Evolutionary conservation across 257 asterid genomes (phyloP), one percentile per base, ranked within the genome.

Genomic region (Prunella vulgaris): DNA sequence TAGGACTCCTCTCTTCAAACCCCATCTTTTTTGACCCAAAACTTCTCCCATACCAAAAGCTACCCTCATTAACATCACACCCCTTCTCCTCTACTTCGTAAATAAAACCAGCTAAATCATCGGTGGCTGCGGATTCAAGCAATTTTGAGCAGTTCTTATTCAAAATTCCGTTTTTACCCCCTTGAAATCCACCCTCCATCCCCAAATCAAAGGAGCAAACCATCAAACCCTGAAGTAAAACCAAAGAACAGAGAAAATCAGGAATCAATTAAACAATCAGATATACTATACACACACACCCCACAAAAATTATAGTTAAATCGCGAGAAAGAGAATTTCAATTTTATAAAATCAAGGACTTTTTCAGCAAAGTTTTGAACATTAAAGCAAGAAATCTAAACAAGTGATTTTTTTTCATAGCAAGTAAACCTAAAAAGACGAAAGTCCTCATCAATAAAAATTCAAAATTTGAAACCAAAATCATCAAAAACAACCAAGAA

Each of bases 41-140:
- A 76, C 81, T 81, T 77, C 87, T 80, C 0, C 95, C 90, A 61
- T 92, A 92, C 98, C 98, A 92, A 40, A 70, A 75, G 82, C 96
- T 83, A 57, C 70, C 48, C 70, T 85, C 93, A 61, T 88, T 80
- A 6, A 85, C 74, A 80, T 82, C 84, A 74, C 76, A 63, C 7
- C 92, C 90, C 68, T 61, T 84, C 68, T 80, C 86, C 72, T 85
- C 93, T 7, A 89, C 81, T 71, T 83, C 90, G 37, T 58, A 53
- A 2, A 68, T 64, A 67, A 92, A 92, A 32, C 88, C 84, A 33
- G 79, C 27, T 28, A 92, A 69, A 72, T 92, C 92, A 69, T 92
- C 95, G 15, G 76, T 64, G 24, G 97, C 97, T 15, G 96, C 87
- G 8, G 87, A 68, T 72, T 92, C 97, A 8, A 92, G 95, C 83